Base-by-base conservation (phyloP, 1,139 yeast species). In the Debaryomyces robertsiae region DNA sequence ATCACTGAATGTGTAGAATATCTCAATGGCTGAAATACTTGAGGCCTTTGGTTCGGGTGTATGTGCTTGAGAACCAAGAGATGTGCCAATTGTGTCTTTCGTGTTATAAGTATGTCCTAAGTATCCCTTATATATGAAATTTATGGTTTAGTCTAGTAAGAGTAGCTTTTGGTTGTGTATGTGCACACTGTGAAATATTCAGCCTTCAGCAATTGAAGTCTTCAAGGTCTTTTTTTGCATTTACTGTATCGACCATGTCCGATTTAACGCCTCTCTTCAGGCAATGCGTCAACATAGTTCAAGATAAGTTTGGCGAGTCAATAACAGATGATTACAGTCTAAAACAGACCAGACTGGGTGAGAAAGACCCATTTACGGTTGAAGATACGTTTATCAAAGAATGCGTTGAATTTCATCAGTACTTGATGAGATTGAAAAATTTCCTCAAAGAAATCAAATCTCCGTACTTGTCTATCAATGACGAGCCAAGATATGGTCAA, bases 341-440 rank as follows among this genome's bases (percentile, higher is more conserved):
- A 4, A 18, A 36, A 6, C 43, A 45, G 25, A 42, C 40, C 6
- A 36, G 41, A 19, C 29, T 19, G 10, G 30, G 32, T 32, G 32
- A 27, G 6, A 30, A 30, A 4, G 35, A 42, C 7, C 49, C 48
- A 31, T 60, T 54, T 39, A 35, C 46, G 1, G 50, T 77, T 11
- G 53, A 64, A 11, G 88, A 82, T 46, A 65, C 83, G 0, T 81
- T 81, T 53, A 55, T 68, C 30, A 66, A 71, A 40, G 87, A 81
- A 51, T 63, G 79, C 31, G 45, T 52, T 4, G 79, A 77, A 38
- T 63, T 81, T 35, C 68, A 75, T 49, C 45, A 51, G 6, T 69
- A 73, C 38, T 53, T 79, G 11, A 54, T 53, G 7, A 69, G 68
- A 30, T 56, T 81, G 30, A 61, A 66, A 36, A 55, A 49, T 17